Evolutionary conservation across 768 basidiomycete species (phyloP), one percentile per base, ranked within the genome.

Genomic region (Tephrocybe sp.): DNA sequence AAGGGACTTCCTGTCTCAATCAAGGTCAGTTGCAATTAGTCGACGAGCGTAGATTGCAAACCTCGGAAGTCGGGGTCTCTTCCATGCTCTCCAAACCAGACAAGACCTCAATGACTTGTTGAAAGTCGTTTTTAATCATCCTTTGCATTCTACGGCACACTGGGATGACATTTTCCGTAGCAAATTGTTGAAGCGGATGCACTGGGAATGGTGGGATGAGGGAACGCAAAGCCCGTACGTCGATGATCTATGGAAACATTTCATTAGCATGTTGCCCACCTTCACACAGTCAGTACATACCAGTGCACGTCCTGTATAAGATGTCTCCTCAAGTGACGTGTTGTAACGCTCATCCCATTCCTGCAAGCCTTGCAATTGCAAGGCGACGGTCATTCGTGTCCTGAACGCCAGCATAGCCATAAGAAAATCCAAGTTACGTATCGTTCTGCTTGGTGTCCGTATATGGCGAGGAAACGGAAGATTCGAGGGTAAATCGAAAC

Each of bases 71-170:
- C n/a, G n/a, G n/a, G n/a, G n/a, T n/a, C n/a, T 55, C 59, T 6
- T 55, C 47, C 31, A 67, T 44, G 35, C 52, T 59, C 45, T 73
- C 79, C 36, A 78, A 58, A 18, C 74, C 73, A 19, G 68, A 69
- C 40, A 79, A 62, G 9, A 79, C 48, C 47, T 66, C 67, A 11
- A 72, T 65, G n/a, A 78, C 67, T 49, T 64, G 64, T 30, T 76
- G 66, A 15, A 78, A 49, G 43, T 79, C 77, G 30, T 70, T 54
- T 42, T 59, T 55, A 4, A 77, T 47, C 21, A 69, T 65, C 30
- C 53, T 64, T 36, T 66, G 66, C 21, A 80, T 27, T 39, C 59
- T 61, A 27, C 52, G 59, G 59, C 65, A 78, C 18, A 70, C 54
- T 8, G 74, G 71, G 6, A 55, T 43, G 27, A 73, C 59, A 54